Conservation (phyloP, 257 asterid genomes). For the Solanum chiquidenum region DNA sequence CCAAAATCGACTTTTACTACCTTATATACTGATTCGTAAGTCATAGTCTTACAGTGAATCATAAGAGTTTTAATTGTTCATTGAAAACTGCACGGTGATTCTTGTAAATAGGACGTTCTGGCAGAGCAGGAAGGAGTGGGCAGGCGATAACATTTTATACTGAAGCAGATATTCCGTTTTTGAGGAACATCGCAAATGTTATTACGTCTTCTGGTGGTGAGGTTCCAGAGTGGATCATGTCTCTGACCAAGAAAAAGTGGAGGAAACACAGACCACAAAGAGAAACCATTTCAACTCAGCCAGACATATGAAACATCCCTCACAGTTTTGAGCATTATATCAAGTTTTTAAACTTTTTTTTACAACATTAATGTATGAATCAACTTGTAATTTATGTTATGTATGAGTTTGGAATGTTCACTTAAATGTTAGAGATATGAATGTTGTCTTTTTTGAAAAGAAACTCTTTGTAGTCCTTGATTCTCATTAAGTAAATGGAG, state of each 20-base stretch:
- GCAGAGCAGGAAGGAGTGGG: constrained; percentile 92
- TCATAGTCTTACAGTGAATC: neutral
- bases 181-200: constrained; percentile 72
- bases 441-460: no score
- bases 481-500: neutral
- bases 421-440: neutral
- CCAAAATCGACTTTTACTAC: neutral
- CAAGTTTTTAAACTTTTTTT: neutral
- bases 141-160: constrained; percentile 80
- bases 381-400: neutral
- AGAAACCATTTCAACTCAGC: constrained; percentile 43
- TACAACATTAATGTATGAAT: neutral
- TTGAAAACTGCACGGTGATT: neutral
- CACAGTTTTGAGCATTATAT: neutral
- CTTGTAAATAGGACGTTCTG: constrained; percentile 52
- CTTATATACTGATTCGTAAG: neutral
- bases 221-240: constrained; percentile 62
- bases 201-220: constrained; percentile 78
- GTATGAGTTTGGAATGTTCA: neutral
- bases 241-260: constrained; percentile 66
- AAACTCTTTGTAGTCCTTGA: neutral
- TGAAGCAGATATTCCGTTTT: constrained; percentile 59
- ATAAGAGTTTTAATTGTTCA: neutral
- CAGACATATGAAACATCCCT: neutral
- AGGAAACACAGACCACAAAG: constrained; percentile 82